A percentile compares a stretch with the other conserved stretches of the same genome.
Conservation (phyloP, 192 early-diverging fungal genomes). For the Coemansia reversa region DNA sequence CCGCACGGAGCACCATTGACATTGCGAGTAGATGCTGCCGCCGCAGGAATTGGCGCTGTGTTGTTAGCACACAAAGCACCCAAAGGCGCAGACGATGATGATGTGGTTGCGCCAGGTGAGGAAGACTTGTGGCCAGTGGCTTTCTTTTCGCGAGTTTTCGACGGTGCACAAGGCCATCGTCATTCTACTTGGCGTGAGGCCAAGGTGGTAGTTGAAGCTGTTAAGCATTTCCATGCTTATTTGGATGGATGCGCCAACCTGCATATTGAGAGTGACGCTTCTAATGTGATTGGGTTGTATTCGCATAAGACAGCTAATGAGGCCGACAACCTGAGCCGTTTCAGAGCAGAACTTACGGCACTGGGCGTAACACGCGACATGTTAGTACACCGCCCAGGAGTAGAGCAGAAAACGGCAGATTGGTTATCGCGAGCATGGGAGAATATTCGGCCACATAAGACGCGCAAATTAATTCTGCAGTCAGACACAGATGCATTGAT, state of each 20-base stretch:
- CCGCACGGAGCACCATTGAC: constrained; percentile 22
- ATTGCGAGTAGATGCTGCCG: constrained; percentile 20
- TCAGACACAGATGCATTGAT: no score
- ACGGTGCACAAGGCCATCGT: background rate
- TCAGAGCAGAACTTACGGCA: no score
- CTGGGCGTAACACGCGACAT: no score
- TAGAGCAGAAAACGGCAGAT: no score
- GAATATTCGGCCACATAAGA: no score
- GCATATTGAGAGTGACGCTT: constrained; percentile 24
- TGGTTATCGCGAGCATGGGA: no score
- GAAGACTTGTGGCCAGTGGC: constrained; percentile 23
- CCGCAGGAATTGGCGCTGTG: constrained; percentile 25
- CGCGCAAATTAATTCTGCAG: no score
- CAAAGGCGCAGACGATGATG: background rate
- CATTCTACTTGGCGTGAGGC: constrained; percentile 28
- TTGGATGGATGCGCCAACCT: constrained; percentile 23
- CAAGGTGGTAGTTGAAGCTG: constrained; percentile 9
- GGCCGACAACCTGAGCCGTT: no score
- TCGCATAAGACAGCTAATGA: no score
- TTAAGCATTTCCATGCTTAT: constrained; percentile 26
- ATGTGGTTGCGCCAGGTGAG: no score
- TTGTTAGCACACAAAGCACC: constrained; percentile 11
- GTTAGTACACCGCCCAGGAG: no score
- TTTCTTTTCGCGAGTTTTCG: constrained; percentile 26
- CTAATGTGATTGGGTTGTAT: no score